Base-by-base conservation (phyloP, 140 eudicot species). In the Oenanthe javanica region DNA sequence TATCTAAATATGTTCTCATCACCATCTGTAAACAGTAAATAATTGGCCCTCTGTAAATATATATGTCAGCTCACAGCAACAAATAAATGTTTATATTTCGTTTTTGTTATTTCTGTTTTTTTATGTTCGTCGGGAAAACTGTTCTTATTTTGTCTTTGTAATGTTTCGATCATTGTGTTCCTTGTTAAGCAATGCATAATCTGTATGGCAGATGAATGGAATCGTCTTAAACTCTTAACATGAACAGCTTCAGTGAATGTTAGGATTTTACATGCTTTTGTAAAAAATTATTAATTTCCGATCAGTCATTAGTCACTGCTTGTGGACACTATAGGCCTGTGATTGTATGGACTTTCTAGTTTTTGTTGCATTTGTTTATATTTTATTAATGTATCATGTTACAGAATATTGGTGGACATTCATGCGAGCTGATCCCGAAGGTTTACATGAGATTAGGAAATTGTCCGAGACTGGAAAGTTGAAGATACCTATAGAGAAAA, bases 371-470 rank as follows among this genome's bases (percentile, higher is more conserved):
- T 31, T 66, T 36, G 14, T 71, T 71, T 5, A 4, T 14, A 66
- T 66, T 15, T 3, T 49, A 71, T 31, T 71, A 47, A 45, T 49
- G 71, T 1, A 45, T 42, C 31, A 47, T 75, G 78, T 77, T 80
- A 63, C 89, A 92, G 97, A 89, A 78, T 95, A 95, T 82, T 91
- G 90, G 86, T 95, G 97, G 99, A 89, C 93, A 31, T 95, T 85
- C 82, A 95, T 95, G 99, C 88, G 99, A 79, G 89, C 97, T 48
- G 99, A 95, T 81, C 83, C 92, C 13, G 97, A 95, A 86, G 99
- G 95, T 66, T 87, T 95, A 79, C 82, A 79, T 14, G 93, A 95
- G 87, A 95, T 95, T 43, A 90, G 92, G 16, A 74, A 89, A 87
- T 83, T 95, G 67, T 77, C 88, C 2, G 97, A 84, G 71, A 85